Evolutionary conservation across 257 asterid genomes (phyloP).

Genomic region (Solanum chiquidenum): DNA sequence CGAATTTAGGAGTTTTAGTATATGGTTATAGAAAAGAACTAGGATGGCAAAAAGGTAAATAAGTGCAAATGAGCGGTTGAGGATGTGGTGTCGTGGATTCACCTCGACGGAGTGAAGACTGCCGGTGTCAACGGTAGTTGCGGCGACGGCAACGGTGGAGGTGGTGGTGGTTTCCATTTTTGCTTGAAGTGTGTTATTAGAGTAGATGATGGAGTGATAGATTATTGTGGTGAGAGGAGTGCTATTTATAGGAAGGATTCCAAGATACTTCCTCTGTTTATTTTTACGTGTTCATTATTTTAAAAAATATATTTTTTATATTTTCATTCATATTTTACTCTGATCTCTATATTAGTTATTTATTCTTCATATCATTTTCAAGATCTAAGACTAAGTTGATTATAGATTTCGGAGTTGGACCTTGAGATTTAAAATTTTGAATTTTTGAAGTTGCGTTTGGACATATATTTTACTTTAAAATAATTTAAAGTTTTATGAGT

Average conservation of each 20-base stretch:
- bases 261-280: accelerated
- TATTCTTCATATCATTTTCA: no score
- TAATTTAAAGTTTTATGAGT: no score
- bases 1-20: slow-evolving; percentile 21
- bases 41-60: slow-evolving; percentile 29
- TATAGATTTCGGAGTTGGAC: background rate
- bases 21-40: slow-evolving; percentile 40
- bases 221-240: background rate
- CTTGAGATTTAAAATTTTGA: no score
- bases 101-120: slow-evolving; percentile 37
- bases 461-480: no score
- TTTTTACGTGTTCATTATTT: background rate
- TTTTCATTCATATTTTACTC: background rate
- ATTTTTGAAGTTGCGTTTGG: no score
- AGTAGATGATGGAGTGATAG: background rate
- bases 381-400: background rate
- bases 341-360: no score
- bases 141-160: background rate
- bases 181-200: background rate
- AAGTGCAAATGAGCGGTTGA: slow-evolving; percentile 58
- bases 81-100: slow-evolving; percentile 28
- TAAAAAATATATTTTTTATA: background rate
- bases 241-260: background rate
- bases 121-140: background rate
- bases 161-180: background rate